A percentile compares a stretch with the other conserved stretches of the same genome.
These are phyloP conservation scores for Colletotrichum caudatum DNA, from an alignment of 2,329 filamentous ascomycete genomes.

Conservation along the genomic window DNA sequence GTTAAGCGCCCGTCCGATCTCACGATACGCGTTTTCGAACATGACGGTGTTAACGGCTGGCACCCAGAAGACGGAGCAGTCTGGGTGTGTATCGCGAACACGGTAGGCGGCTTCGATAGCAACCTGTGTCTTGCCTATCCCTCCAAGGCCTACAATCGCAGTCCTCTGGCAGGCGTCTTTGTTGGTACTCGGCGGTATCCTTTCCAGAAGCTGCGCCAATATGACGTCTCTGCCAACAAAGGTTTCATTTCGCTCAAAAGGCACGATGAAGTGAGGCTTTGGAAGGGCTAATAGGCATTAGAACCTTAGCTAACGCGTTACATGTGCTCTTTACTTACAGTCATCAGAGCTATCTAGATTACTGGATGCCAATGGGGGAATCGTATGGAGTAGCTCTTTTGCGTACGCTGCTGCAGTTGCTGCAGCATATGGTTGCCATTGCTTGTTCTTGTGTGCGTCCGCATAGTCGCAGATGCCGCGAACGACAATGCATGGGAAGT, in stretches of 20 bases:
- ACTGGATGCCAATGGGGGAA: neutral
- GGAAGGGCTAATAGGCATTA: too few relatives aligned
- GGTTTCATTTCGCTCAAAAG: too few relatives aligned
- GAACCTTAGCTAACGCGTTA: too few relatives aligned
- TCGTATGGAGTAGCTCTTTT: neutral
- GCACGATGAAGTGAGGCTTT: too few relatives aligned
- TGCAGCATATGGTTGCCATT: constrained; percentile 53
- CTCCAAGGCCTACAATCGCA: constrained; percentile 50
- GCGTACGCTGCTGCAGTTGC: constrained; percentile 50
- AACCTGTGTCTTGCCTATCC: constrained; percentile 55
- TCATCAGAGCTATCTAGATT: neutral
- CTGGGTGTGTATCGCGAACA: constrained; percentile 43
- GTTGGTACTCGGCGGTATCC: too few relatives aligned
- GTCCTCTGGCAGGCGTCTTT: constrained; percentile 44
- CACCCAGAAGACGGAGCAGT: constrained; percentile 58
- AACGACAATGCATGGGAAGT: constrained; percentile 40
- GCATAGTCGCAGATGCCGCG: constrained; percentile 55
- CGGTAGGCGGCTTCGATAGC: constrained; percentile 52
- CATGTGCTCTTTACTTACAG: too few relatives aligned
- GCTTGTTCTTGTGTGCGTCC: constrained; percentile 54
- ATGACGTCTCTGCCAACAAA: too few relatives aligned
- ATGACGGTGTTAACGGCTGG: constrained; percentile 45
- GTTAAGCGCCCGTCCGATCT: too few relatives aligned
- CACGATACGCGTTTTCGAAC: constrained; percentile 52
- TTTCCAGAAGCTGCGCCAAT: too few relatives aligned